Conservation (phyloP, 1,284 basidiomycete genomes). For the Takashimella koratensis region DNA sequence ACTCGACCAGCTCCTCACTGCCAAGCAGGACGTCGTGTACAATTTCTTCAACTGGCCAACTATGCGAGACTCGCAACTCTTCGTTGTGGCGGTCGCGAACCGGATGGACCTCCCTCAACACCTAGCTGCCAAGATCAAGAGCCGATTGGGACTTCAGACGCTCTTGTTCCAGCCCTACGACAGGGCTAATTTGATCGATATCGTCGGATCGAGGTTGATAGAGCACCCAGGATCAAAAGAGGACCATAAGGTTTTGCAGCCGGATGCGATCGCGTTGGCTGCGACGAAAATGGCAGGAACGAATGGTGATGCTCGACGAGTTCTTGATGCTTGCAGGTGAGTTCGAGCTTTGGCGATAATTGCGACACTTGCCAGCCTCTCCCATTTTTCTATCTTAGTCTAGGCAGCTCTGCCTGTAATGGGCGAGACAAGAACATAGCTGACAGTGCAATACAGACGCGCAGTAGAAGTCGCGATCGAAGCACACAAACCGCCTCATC, state of each 20-base stretch:
- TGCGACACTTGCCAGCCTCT: no score
- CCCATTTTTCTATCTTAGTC: no score
- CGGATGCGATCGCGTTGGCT: conserved; percentile 81
- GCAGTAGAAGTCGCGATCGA: conserved; percentile 71
- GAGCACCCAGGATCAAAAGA: conserved; percentile 53
- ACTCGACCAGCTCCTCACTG: conserved; percentile 90
- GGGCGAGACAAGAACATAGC: neutral
- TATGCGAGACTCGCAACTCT: conserved; percentile 74
- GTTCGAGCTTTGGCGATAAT: neutral
- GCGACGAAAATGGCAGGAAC: conserved; percentile 89
- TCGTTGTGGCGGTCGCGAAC: conserved; percentile 96
- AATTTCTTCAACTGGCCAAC: conserved; percentile 99
- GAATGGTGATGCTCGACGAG: conserved; percentile 89
- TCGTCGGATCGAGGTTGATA: conserved; percentile 74
- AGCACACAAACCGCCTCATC: conserved; percentile 24
- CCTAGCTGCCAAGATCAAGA: conserved; percentile 86
- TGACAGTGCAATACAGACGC: conserved; percentile 53
- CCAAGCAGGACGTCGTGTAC: conserved; percentile 97
- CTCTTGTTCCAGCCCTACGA: conserved; percentile 94
- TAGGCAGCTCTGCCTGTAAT: no score
- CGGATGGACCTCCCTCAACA: conserved; percentile 97
- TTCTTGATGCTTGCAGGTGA: conserved; percentile 86
- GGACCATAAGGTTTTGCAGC: conserved; percentile 59
- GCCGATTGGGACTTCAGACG: conserved; percentile 82
- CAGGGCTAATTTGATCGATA: conserved; percentile 73